phyloP scores from a whole-genome alignment of 306 rosid species.

The Fragaria vesca region DNA sequence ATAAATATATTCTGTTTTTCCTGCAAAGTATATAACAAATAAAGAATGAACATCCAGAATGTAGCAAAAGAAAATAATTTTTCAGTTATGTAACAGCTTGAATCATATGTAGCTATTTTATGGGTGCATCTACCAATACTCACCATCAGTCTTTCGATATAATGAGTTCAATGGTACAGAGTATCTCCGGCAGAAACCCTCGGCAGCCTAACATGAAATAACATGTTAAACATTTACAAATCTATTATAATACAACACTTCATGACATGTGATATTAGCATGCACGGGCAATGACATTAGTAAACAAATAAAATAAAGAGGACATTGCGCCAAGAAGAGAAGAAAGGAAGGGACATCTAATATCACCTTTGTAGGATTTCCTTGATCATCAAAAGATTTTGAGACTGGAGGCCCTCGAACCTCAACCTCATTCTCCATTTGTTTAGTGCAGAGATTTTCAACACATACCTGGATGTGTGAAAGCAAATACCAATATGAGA shows the following conservation, averaged over 20 bases:
- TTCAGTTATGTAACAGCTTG: conserved; percentile 1
- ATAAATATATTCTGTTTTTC: conserved; percentile 89
- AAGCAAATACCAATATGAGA: conserved; percentile 18
- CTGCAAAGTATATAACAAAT: conserved; percentile 49
- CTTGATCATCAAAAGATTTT: conserved; percentile 79
- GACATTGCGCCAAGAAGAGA: neutral
- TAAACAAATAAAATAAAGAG: neutral
- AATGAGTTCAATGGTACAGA: conserved; percentile 62
- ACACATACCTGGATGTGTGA: conserved; percentile 53
- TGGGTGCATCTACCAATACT: conserved; percentile 32
- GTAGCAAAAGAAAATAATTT: neutral
- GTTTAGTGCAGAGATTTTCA: conserved; percentile 68
- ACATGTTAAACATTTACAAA: conserved; percentile 19
- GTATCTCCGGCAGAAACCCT: conserved; percentile 84
- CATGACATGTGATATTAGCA: neutral
- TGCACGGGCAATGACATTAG: neutral
- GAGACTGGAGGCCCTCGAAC: conserved; percentile 96
- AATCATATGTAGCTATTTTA: neutral
- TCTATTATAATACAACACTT: neutral
- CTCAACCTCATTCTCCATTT: conserved; percentile 72
- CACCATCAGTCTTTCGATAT: conserved; percentile 76
- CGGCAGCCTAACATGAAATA: conserved; percentile 70
- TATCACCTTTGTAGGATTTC: conserved; percentile 84
- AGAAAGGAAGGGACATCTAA: neutral
- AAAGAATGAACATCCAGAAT: neutral